These are phyloP conservation scores for Eimeria maxima DNA, from an alignment of 169 alveolate genomes.

Conservation along the genomic window DNA sequence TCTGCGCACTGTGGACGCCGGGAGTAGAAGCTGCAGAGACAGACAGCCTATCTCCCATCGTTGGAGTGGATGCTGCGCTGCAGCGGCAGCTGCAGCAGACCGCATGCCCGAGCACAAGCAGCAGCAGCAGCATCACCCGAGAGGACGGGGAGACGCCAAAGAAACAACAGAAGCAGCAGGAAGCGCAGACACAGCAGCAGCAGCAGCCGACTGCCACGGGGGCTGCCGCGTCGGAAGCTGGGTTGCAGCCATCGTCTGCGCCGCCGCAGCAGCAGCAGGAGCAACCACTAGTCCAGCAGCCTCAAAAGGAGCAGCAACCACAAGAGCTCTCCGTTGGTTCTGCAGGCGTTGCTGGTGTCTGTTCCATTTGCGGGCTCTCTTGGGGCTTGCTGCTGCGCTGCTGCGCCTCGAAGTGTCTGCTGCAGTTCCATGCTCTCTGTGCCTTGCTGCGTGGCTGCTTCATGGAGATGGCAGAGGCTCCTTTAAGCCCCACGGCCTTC, in stretches of 20 bases:
- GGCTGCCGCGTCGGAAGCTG: background rate
- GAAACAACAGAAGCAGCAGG: background rate
- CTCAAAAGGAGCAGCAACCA: too few relatives aligned
- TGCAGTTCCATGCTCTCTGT: slow-evolving; percentile 79
- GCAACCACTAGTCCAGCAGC: slow-evolving; percentile 36
- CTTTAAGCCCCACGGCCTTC: slow-evolving; percentile 16
- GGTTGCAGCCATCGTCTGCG: background rate
- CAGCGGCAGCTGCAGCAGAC: slow-evolving; percentile 59
- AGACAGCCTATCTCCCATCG: slow-evolving; percentile 72
- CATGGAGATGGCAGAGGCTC: slow-evolving; percentile 82
- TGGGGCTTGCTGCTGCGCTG: slow-evolving; percentile 77
- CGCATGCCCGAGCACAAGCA: slow-evolving; percentile 35
- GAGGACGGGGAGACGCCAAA: too few relatives aligned
- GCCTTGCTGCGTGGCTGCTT: slow-evolving; percentile 83
- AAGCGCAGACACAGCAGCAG: background rate
- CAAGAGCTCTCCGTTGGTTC: background rate
- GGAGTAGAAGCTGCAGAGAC: slow-evolving; percentile 81
- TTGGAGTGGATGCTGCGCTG: slow-evolving; percentile 82
- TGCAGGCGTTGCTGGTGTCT: background rate
- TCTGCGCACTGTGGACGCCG: slow-evolving; percentile 83
- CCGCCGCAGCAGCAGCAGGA: slow-evolving; percentile 30
- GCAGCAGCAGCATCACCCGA: background rate
- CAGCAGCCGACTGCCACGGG: background rate
- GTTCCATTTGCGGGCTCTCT: slow-evolving; percentile 58
- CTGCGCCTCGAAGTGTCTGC: slow-evolving; percentile 51